These are phyloP conservation scores for Backusella macrospora DNA, from an alignment of 192 early-diverging fungal genomes.

Conservation along the genomic window DNA sequence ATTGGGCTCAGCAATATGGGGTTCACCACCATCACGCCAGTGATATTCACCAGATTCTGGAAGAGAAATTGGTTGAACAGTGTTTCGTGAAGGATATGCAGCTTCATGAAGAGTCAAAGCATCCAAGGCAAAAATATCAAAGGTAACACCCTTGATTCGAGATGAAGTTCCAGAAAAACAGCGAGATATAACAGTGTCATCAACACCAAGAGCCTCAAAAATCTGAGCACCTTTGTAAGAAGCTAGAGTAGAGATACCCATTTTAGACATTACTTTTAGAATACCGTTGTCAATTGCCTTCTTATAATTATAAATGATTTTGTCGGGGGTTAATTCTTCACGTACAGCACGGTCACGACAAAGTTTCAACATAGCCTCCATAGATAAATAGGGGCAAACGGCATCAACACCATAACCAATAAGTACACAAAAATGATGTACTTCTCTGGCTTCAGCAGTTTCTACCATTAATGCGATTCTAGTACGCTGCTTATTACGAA, in stretches of 20 bases:
- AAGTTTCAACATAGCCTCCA: constrained; percentile 88
- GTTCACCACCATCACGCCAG: constrained; percentile 93
- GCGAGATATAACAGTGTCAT: constrained; percentile 81
- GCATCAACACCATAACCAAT: constrained; percentile 96
- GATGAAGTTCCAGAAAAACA: constrained; percentile 97
- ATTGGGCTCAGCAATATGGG: constrained; percentile 91
- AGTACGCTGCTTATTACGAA: constrained; percentile 85
- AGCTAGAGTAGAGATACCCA: constrained; percentile 98
- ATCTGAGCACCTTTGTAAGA: constrained; percentile 99
- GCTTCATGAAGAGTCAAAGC: constrained; percentile 84
- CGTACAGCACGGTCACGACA: constrained; percentile 79
- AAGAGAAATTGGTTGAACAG: constrained; percentile 65
- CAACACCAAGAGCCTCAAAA: constrained; percentile 95
- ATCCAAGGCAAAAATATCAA: constrained; percentile 82
- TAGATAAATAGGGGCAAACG: constrained; percentile 92
- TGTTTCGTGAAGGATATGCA: constrained; percentile 77
- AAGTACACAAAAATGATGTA: constrained; percentile 95
- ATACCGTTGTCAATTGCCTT: constrained; percentile 93
- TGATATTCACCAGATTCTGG: constrained; percentile 96
- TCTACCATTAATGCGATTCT: constrained; percentile 89
- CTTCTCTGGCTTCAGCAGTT: constrained; percentile 93
- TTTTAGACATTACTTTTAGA: constrained; percentile 99
- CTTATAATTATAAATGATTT: constrained; percentile 84
- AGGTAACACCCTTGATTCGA: constrained; percentile 90
- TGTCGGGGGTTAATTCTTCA: constrained; percentile 61